These are phyloP conservation scores for Trebouxia gelatinosa DNA, from an alignment of 163 green algal genomes.

Conservation along the genomic window DNA sequence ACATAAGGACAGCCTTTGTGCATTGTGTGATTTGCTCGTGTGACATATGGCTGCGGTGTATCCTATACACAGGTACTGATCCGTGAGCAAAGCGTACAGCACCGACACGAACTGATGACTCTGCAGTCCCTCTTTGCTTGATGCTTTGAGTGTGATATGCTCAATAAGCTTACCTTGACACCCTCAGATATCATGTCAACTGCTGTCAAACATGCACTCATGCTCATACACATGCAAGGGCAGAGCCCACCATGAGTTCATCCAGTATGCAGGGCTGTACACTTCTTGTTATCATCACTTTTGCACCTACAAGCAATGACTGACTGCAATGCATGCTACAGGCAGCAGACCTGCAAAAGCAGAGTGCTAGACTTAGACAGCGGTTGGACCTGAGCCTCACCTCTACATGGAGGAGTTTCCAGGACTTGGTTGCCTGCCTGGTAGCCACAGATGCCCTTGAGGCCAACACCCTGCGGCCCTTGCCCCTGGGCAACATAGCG, in stretches of 20 bases:
- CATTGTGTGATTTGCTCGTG: no score
- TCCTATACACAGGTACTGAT: no score
- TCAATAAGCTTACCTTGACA: neutral
- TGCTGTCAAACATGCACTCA: neutral
- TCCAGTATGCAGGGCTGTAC: neutral
- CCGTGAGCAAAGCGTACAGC: no score
- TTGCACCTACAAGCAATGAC: neutral
- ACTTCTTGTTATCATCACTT: neutral
- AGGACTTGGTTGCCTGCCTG: slow-evolving; percentile 48
- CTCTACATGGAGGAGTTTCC: slow-evolving; percentile 52
- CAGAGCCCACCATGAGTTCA: neutral
- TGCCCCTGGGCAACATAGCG: slow-evolving; percentile 53
- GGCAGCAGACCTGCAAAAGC: slow-evolving; percentile 20
- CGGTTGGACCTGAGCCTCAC: slow-evolving; percentile 37
- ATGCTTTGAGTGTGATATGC: no score
- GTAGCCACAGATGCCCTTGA: slow-evolving; percentile 47
- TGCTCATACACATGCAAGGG: neutral
- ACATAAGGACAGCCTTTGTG: no score
- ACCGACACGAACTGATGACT: no score
- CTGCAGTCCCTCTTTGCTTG: no score
- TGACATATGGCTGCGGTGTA: no score
- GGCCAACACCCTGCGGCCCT: slow-evolving; percentile 36
- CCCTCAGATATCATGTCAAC: neutral
- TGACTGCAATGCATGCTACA: slow-evolving; percentile 1
- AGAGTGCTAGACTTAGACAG: slow-evolving; percentile 37